A percentile compares a stretch with the other conserved stretches of the same genome.
Evolutionary conservation across 2,329 filamentous ascomycete species (phyloP).

Genomic region (Pseudogymnoascus sp.): DNA sequence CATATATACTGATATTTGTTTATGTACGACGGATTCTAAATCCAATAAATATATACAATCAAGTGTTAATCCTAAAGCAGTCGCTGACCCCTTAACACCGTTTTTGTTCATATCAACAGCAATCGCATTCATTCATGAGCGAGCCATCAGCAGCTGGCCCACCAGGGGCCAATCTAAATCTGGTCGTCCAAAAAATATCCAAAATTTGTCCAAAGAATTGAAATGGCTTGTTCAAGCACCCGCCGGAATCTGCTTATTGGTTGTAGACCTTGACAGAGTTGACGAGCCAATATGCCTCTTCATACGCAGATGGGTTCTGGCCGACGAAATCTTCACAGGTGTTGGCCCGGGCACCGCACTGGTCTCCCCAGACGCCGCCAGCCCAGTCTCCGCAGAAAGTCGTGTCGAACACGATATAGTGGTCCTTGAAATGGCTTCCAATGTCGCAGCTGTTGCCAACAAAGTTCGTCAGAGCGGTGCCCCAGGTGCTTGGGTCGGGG

Average conservation of each 20-base stretch:
- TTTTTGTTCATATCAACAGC: background rate
- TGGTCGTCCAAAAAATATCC: background rate
- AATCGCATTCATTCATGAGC: background rate
- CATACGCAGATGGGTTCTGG: slow-evolving; percentile 61
- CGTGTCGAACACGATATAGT: slow-evolving; percentile 74
- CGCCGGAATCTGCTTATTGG: background rate
- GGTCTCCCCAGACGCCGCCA: slow-evolving; percentile 57
- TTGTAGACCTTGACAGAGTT: slow-evolving; percentile 59
- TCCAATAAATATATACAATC: slow-evolving; percentile 7
- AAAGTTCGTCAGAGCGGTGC: slow-evolving; percentile 60
- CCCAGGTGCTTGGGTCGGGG: slow-evolving; percentile 64
- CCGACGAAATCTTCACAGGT: slow-evolving; percentile 68
- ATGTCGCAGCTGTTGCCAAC: slow-evolving; percentile 64
- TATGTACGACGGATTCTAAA: slow-evolving; percentile 1
- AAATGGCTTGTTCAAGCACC: background rate
- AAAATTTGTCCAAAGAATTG: background rate
- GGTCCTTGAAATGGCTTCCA: slow-evolving; percentile 56
- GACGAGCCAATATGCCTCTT: slow-evolving; percentile 69
- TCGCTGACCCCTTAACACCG: background rate
- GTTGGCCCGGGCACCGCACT: slow-evolving; percentile 51
- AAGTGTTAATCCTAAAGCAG: background rate
- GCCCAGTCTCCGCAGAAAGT: slow-evolving; percentile 89
- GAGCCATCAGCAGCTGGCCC: background rate
- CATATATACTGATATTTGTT: slow-evolving; percentile 2
- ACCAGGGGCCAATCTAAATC: background rate